Base-by-base conservation (phyloP, 2,329 filamentous ascomycete genomes). In the Colletotrichum tofieldiae region DNA sequence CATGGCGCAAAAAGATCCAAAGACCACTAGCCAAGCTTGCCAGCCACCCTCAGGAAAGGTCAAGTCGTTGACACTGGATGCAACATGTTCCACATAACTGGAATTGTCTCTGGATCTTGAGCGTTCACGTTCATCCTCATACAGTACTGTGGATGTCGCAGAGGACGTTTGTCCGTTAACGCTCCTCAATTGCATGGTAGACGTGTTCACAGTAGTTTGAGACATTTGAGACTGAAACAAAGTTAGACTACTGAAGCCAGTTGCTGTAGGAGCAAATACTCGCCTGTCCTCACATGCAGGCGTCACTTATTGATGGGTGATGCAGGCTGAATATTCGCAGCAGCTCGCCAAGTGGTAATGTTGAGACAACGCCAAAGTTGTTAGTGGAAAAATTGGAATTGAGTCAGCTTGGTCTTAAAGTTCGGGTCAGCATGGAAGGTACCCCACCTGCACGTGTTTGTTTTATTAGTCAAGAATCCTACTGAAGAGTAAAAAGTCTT, bases 1-100 rank as follows among this genome's bases (percentile, higher is more conserved):
- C 81, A 95, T 91, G 35, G 91, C 91, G 75, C 89, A 90, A 81
- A 95, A 95, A 9, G 90, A 92, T 29, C 93, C 93, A n/a, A 94
- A 83, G 1, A 96, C 93, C 11, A 95, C 93, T 7, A 93, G 85
- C 92, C 93, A 96, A 65, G 91, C 93, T 77, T 87, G 81, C 6
- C 88, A 80, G 6, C 94, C 93, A 41, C 94, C 93, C 84, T 96
- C 94, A 1, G 93, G 94, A 52, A 74, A 74, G 12, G 67, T 68
- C 29, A 74, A 54, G 2, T 74, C 71, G 12, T 58, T 54, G 20
- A 60, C 37, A 1, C 41, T 47, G 1, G 67, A 41, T 3, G 45
- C 47, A 65, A 54, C 54, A 7, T 54, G 51, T 0, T 5, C 41
- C 4, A 8, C 37, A 60, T 66, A 41, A 47, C 20, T 45, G 11